phyloP scores from a whole-genome alignment of 495 filamentous ascomycete species.

The Talaromyces proteolyticus region DNA sequence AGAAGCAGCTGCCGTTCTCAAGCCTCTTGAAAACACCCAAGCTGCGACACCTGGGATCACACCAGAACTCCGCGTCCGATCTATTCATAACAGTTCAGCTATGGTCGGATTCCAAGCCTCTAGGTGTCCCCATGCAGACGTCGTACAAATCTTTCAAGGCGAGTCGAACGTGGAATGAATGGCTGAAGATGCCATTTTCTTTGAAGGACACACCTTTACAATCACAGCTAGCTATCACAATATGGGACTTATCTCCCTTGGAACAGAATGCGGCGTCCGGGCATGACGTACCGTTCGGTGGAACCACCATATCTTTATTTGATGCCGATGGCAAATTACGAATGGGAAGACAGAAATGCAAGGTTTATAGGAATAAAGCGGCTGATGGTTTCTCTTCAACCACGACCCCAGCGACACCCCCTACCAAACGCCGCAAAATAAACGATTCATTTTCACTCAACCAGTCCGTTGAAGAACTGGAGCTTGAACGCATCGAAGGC shows the following conservation, averaged over 20 bases:
- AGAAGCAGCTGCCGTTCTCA: conserved; percentile 71
- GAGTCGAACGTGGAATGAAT: conserved; percentile 87
- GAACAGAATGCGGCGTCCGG: conserved; percentile 55
- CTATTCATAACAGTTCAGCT: conserved; percentile 89
- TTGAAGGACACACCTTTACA: conserved; percentile 74
- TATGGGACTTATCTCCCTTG: conserved; percentile 89
- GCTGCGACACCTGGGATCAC: conserved; percentile 79
- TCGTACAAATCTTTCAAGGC: conserved; percentile 83
- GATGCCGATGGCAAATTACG: conserved; percentile 84
- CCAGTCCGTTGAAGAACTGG: conserved; percentile 57
- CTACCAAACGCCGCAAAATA: conserved; percentile 41
- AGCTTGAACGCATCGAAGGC: conserved; percentile 76
- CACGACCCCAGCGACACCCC: conserved; percentile 64
- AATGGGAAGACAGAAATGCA: conserved; percentile 90
- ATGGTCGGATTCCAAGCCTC: conserved; percentile 92
- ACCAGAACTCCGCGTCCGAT: conserved; percentile 68
- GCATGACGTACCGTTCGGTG: conserved; percentile 87
- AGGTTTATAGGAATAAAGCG: conserved; percentile 70
- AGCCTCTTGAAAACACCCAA: conserved; percentile 71
- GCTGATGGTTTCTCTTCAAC: conserved; percentile 83
- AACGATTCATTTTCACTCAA: conserved; percentile 27
- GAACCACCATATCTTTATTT: conserved; percentile 85
- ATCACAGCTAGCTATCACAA: conserved; percentile 82
- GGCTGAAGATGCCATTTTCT: conserved; percentile 79
- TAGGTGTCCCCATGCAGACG: conserved; percentile 88